Evolutionary conservation across 139 green algal genomes (phyloP), one percentile per base, ranked within the genome.

Genomic region (Auxenochlorella protothecoides): DNA sequence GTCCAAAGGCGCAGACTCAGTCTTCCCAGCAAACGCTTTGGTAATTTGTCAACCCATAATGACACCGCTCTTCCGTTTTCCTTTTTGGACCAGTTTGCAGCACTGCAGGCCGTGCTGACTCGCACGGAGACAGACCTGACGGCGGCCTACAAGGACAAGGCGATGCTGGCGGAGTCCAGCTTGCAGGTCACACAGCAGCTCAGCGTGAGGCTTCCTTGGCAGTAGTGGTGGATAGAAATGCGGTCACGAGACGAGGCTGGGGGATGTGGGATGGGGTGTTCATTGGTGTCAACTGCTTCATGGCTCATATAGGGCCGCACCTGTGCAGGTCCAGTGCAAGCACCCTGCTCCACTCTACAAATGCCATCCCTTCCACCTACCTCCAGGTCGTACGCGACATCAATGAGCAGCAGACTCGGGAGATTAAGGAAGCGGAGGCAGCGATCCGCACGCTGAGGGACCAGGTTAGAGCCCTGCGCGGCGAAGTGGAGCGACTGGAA

Each of bases 111-210:
- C 16, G 53, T 67, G 56, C 67, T 69, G 4, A 61, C 73, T 44
- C 60, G 77, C 61, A 63, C 87, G 52, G 63, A 79, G 16, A 70
- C 81, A 62, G 81, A 88, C 51, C 68, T 88, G 52, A 74, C 77
- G 2, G 71, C 71, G 53, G 70, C 75, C 2, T 83, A 85, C 75
- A 85, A 83, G 62, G 78, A 85, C 11, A 85, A 82, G 66, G 73
- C 70, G 5, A 52, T 66, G 56, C 61, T 82, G 10, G 74, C 73
- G 5, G 83, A 91, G 70, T 73, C 80, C 5, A 72, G 76, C 9
- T 68, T 82, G 55, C 74, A 82, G 71, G 77, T 74, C 4, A 78
- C 71, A 10, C 78, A 79, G 27, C 76, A 84, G 13, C 72, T 82
- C 27, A 44, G 27, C 27, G 27, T 44, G 27, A 44, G 27, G 27